phyloP scores from a whole-genome alignment of 257 asterid species.

The Eucommia ulmoides region DNA sequence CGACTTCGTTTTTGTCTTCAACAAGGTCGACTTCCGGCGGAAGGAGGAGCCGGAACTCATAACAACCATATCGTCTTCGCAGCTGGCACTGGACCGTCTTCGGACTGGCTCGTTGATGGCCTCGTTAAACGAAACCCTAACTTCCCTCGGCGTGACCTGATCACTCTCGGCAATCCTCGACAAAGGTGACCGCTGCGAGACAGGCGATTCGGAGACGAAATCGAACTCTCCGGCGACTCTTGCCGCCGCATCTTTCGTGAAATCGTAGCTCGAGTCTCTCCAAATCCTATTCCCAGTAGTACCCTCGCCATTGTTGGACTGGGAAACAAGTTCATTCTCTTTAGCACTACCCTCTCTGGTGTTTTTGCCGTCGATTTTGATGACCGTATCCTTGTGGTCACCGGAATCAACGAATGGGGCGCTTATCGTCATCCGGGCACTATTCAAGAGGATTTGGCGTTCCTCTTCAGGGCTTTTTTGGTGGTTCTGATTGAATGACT shows the following conservation, averaged over 20 bases:
- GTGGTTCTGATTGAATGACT: neutral
- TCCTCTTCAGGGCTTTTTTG: neutral
- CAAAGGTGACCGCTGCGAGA: neutral
- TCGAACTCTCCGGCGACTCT: neutral
- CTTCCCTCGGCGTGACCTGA: neutral
- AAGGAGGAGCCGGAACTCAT: conserved; percentile 20
- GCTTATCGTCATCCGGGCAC: neutral
- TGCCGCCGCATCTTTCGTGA: neutral
- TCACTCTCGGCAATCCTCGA: neutral
- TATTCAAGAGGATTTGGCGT: neutral
- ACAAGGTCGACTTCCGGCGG: conserved; percentile 34
- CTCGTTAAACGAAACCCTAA: neutral
- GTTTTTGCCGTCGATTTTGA: neutral
- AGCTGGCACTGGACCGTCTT: neutral
- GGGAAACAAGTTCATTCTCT: neutral
- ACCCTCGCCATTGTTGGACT: neutral
- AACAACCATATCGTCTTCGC: conserved; percentile 7
- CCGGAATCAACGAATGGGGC: neutral
- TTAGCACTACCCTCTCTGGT: too few relatives aligned
- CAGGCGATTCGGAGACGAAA: neutral
- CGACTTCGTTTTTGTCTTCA: conserved; percentile 42
- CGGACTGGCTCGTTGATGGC: neutral
- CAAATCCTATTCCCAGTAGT: neutral
- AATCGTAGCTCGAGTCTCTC: neutral
- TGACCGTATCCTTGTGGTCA: neutral